A percentile compares a stretch with the other conserved stretches of the same genome.
These are phyloP conservation scores for Paramyrothecium sp. DNA, from an alignment of 2,329 filamentous ascomycete species.

Conservation along the genomic window DNA sequence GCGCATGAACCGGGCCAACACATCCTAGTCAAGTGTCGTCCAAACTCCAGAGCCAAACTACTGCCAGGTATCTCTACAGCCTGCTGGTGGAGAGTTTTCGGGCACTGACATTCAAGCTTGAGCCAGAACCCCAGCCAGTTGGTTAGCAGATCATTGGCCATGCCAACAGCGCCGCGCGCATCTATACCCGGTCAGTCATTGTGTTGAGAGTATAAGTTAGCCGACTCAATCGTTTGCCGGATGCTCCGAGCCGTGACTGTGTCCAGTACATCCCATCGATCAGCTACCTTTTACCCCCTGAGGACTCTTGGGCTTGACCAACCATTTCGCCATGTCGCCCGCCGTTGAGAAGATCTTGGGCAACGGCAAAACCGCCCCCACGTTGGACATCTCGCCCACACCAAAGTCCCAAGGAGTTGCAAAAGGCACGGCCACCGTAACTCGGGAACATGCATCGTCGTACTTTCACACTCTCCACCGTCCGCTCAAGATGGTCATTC, in stretches of 20 bases:
- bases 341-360: background rate
- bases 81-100: too few relatives aligned
- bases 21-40: too few relatives aligned
- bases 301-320: background rate
- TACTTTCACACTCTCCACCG: background rate
- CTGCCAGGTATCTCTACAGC: background rate
- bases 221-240: background rate
- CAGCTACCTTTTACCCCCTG: background rate
- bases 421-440: background rate
- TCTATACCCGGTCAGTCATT: background rate
- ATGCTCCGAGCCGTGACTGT: too few relatives aligned
- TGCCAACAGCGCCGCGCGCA: background rate
- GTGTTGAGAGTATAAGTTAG: background rate
- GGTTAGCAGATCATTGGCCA: background rate
- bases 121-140: background rate
- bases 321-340: background rate
- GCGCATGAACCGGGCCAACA: too few relatives aligned
- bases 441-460: background rate
- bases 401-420: background rate
- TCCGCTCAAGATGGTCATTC: background rate
- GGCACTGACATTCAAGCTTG: background rate
- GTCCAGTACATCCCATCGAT: too few relatives aligned
- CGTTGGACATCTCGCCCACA: background rate
- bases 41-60: background rate
- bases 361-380: background rate